These are phyloP conservation scores for Calocybe cyanea DNA, from an alignment of 768 basidiomycete genomes.

Conservation along the genomic window DNA sequence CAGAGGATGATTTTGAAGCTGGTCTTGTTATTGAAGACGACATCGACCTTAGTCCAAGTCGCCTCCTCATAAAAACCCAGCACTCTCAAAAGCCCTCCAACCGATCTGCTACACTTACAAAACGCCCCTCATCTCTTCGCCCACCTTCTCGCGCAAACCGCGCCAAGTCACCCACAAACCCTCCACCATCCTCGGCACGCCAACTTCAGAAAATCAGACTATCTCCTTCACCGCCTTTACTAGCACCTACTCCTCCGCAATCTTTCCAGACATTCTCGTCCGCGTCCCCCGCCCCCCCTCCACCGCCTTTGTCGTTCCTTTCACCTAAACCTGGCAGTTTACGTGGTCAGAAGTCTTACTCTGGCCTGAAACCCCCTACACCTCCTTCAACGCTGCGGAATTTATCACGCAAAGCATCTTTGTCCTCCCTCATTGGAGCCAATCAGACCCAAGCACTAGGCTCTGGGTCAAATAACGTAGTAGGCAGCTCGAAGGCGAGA, in stretches of 20 bases:
- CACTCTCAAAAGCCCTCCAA: conserved; percentile 42
- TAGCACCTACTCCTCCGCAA: conserved; percentile 53
- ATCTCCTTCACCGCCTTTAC: conserved; percentile 67
- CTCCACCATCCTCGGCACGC: conserved; percentile 64
- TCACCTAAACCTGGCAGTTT: conserved; percentile 70
- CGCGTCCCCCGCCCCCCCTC: conserved; percentile 39
- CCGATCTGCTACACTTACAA: conserved; percentile 58
- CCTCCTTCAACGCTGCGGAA: conserved; percentile 62
- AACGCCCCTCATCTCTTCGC: conserved; percentile 46
- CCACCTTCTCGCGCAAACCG: conserved; percentile 66
- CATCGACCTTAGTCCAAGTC: conserved; percentile 75
- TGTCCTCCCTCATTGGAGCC: conserved; percentile 70
- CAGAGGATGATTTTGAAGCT: conserved; percentile 82
- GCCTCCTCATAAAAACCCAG: conserved; percentile 53
- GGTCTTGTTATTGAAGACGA: conserved; percentile 84
- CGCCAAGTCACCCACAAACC: conserved; percentile 69
- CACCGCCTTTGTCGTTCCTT: conserved; percentile 57
- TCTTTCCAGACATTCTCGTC: conserved; percentile 56
- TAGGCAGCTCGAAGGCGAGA: conserved; percentile 42
- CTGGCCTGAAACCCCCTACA: conserved; percentile 72
- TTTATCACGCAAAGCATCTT: conserved; percentile 72
- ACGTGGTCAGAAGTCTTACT: conserved; percentile 81
- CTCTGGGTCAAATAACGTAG: conserved; percentile 37
- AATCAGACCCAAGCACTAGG: conserved; percentile 54
- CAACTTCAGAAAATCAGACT: conserved; percentile 66